These are phyloP conservation scores for Hypoxylon subgilvum DNA, from an alignment of 495 filamentous ascomycete species.

Conservation along the genomic window DNA sequence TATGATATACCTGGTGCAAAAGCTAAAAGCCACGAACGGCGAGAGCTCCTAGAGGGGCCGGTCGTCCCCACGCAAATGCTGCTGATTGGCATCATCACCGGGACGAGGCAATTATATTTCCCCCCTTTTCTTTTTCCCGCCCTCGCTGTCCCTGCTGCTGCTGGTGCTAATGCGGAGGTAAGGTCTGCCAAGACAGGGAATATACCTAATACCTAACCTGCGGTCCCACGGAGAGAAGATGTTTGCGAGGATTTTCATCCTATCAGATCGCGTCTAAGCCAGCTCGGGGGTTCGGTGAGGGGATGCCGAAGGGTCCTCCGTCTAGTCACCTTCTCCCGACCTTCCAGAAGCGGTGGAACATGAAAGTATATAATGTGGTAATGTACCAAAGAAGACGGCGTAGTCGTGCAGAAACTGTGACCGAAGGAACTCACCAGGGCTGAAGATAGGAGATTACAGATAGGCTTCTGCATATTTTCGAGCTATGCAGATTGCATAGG, in stretches of 20 bases:
- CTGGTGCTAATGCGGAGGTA: conserved; percentile 32
- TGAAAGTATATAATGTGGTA: conserved; percentile 29
- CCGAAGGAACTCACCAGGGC: conserved; percentile 33
- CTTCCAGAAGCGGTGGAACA: conserved; percentile 43
- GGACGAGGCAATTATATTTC: conserved; percentile 21
- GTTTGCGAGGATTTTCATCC: conserved; percentile 33
- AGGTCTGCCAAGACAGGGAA: conserved; percentile 31
- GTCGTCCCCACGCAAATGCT: conserved; percentile 16
- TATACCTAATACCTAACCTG: conserved; percentile 29
- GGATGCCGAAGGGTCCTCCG: conserved; percentile 38
- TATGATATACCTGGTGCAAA: too few relatives aligned
- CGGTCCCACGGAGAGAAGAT: conserved; percentile 30
- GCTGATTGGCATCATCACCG: conserved; percentile 34
- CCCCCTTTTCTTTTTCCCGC: conserved; percentile 13
- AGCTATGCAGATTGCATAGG: conserved; percentile 29
- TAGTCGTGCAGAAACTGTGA: conserved; percentile 31
- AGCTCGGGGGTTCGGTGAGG: conserved; percentile 46
- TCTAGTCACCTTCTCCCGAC: conserved; percentile 44
- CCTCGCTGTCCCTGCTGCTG: conserved; percentile 22
- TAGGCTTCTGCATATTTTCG: conserved; percentile 18
- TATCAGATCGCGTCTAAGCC: conserved; percentile 32
- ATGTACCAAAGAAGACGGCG: conserved; percentile 35
- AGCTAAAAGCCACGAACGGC: conserved; percentile 16
- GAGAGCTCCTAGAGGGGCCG: conserved; percentile 27
- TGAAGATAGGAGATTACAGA: conserved; percentile 24